Evolutionary conservation across 257 asterid species (phyloP).

Genomic region (Solanum peruvianum): DNA sequence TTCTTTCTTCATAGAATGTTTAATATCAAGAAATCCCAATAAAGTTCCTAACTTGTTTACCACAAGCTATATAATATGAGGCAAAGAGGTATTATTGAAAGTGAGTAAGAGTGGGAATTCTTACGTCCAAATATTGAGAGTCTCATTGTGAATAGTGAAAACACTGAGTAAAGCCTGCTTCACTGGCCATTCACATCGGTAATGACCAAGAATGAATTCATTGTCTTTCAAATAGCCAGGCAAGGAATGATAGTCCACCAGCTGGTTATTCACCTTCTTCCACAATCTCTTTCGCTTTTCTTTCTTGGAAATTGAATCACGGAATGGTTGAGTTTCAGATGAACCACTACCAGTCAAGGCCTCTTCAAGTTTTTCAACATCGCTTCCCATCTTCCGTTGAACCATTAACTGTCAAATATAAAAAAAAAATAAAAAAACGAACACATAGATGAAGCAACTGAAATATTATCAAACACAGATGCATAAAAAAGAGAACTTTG

Average conservation of each 20-base stretch:
- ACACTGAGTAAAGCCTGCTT: constrained; percentile 71
- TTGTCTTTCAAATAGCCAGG: constrained; percentile 96
- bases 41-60: background rate
- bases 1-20: background rate
- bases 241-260: constrained; percentile 89
- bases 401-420: background rate
- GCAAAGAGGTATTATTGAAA: background rate
- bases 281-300: constrained; percentile 63
- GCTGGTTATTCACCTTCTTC: constrained; percentile 87
- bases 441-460: background rate
- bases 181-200: constrained; percentile 87
- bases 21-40: background rate
- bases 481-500: background rate
- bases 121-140: constrained; percentile 98
- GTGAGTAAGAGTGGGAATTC: constrained; percentile 7
- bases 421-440: background rate
- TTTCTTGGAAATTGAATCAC: constrained; percentile 16
- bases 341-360: constrained; percentile 13
- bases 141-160: constrained; percentile 87
- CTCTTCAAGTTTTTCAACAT: constrained; percentile 14
- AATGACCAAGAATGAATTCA: constrained; percentile 70
- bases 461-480: background rate
- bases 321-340: constrained; percentile 6
- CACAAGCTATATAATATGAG: background rate
- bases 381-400: constrained; percentile 40